A percentile compares a stretch with the other conserved stretches of the same genome.
Evolutionary conservation across 495 filamentous ascomycete species (phyloP).

Genomic region (Penicillium cataractarum): DNA sequence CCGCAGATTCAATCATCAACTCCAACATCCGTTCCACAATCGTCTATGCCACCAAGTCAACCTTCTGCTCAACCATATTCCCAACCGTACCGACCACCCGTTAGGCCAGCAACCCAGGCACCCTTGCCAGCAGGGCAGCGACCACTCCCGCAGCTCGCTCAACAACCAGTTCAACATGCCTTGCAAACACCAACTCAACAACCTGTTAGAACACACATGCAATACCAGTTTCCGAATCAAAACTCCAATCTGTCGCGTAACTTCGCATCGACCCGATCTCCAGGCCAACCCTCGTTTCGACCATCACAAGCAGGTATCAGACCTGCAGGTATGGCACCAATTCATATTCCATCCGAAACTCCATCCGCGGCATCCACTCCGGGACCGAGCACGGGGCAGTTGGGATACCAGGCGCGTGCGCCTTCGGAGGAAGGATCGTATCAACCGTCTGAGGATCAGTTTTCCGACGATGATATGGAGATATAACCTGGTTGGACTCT

Average conservation of each 20-base stretch:
- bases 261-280: not conserved
- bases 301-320: not conserved
- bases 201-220: not conserved
- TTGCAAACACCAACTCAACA: not conserved
- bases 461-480: not conserved
- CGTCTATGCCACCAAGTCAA: not conserved
- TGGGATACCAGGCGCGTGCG: not conserved
- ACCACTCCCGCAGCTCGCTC: not conserved
- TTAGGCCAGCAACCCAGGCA: not conserved
- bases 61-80: not conserved
- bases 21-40: not conserved
- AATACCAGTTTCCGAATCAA: not conserved
- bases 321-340: not conserved
- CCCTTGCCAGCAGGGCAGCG: not conserved
- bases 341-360: not conserved
- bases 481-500: not conserved
- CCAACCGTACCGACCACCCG: not conserved
- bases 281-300: not conserved
- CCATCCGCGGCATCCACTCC: not conserved
- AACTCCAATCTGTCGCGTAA: not conserved
- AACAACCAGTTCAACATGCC: not conserved
- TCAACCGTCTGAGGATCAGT: not conserved
- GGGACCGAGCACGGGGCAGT: not conserved
- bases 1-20: not conserved
- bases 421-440: not conserved